Conservation (phyloP, 768 basidiomycete genomes). For the Hortiboletus campestris region DNA sequence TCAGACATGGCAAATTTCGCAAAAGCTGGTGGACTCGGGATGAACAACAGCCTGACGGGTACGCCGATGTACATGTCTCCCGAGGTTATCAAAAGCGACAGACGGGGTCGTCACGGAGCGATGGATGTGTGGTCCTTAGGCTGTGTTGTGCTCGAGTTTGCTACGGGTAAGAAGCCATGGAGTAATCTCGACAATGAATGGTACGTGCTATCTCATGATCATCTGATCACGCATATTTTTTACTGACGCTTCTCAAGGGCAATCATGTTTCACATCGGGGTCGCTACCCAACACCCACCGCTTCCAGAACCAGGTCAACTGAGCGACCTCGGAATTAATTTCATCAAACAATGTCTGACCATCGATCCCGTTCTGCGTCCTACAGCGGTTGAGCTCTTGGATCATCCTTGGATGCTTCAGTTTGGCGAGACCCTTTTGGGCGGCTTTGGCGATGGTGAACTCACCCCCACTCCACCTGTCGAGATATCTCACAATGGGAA, state of each 20-base stretch:
- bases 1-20: constrained; percentile 38
- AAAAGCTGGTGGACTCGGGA: constrained; percentile 41
- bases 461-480: constrained; percentile 46
- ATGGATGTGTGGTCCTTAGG: constrained; percentile 99
- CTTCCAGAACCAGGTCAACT: constrained; percentile 90
- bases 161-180: constrained; percentile 97
- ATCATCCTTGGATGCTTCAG: constrained; percentile 87
- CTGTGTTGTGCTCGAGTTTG: constrained; percentile 95
- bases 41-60: constrained; percentile 88
- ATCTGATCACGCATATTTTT: not conserved
- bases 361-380: constrained; percentile 85
- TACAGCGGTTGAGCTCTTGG: constrained; percentile 78
- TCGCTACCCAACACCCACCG: constrained; percentile 94
- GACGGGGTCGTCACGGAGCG: constrained; percentile 82
- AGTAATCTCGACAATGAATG: constrained; percentile 99
- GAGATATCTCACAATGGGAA: constrained; percentile 48
- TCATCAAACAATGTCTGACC: constrained; percentile 88
- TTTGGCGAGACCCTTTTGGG: constrained; percentile 69
- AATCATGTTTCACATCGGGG: constrained; percentile 99
- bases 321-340: constrained; percentile 84
- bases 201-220: constrained; percentile 41
- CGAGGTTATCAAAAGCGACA: constrained; percentile 95
- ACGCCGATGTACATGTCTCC: constrained; percentile 99
- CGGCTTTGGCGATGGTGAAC: constrained; percentile 65
- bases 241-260: constrained; percentile 58